phyloP scores from a whole-genome alignment of 2,329 filamentous ascomycete genomes.

The Fusarium mexicanum region DNA sequence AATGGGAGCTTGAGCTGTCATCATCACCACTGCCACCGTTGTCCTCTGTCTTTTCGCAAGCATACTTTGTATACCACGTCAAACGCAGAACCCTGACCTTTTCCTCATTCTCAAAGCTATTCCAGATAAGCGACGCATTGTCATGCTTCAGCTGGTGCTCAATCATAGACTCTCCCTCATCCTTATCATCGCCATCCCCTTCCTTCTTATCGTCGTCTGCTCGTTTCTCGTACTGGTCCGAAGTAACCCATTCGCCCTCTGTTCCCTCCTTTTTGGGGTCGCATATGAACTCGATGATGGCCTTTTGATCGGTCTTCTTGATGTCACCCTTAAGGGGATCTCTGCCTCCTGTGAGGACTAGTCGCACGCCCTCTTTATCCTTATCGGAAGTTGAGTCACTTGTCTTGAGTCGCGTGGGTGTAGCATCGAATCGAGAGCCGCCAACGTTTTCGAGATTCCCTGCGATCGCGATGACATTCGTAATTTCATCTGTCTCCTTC shows the following conservation, averaged over 20 bases:
- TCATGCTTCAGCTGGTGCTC: constrained; percentile 65
- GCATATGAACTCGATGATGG: constrained; percentile 87
- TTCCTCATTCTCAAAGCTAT: constrained; percentile 72
- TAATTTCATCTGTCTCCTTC: constrained; percentile 35
- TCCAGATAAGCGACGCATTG: constrained; percentile 75
- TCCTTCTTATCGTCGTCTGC: constrained; percentile 49
- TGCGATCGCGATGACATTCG: constrained; percentile 75
- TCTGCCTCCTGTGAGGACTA: constrained; percentile 72
- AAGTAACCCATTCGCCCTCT: constrained; percentile 72
- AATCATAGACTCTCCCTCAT: constrained; percentile 52
- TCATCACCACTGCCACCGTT: constrained; percentile 50
- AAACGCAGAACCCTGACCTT: constrained; percentile 73
- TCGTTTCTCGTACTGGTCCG: constrained; percentile 62
- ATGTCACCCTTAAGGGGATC: constrained; percentile 57
- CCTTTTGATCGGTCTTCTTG: constrained; percentile 70
- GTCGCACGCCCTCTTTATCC: constrained; percentile 74
- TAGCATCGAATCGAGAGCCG: constrained; percentile 70
- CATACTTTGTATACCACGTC: constrained; percentile 88
- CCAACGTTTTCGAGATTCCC: constrained; percentile 71
- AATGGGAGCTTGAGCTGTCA: constrained; percentile 64
- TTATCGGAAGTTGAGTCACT: constrained; percentile 72
- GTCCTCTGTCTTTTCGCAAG: constrained; percentile 71
- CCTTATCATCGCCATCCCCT: constrained; percentile 51
- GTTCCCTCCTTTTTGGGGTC: constrained; percentile 76
- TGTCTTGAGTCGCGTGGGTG: constrained; percentile 71